Base-by-base conservation (phyloP, 768 basidiomycete genomes). In the Mycena floridula region DNA sequence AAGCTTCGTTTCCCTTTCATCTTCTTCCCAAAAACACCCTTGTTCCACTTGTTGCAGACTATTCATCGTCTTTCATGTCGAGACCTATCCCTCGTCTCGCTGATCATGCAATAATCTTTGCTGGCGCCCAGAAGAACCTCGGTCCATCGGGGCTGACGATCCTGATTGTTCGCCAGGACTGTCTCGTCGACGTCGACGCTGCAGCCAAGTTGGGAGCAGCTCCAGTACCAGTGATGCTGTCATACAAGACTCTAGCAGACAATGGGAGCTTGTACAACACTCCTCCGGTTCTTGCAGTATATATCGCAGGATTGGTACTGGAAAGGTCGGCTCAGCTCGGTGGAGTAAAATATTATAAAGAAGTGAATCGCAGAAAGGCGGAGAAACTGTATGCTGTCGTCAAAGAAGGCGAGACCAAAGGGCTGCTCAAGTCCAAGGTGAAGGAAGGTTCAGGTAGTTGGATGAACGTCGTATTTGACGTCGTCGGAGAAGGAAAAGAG, bases 51-150 rank as follows among this genome's bases (percentile, higher is more conserved):
- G 91, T 98, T 7, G 93, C 78, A 21, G 96, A 99, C 69, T 88
- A 96, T 66, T 94, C 91, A 6, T 94, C 90, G 26, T 93, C 92
- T 28, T 97, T 99, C 77, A 88, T 98, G 82, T 90, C 88, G 42
- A 79, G 94, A 18, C 89, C 89, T 35, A 97, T 99, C 60, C 86
- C 86, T 9, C 77, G 76, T 50, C 73, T 97, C 48, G 82, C 81
- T 23, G 88, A 89, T 62, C 93, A 97, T 62, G 94, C 92, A 4
- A 73, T 98, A 58, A 86, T 99, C 55, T 98, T 85, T 60, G 96
- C 94, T 6, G 96, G 96, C 38, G 96, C 88, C 20, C 96, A 99
- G 68, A 99, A 99, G 73, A 99, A 99, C 63, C 69, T 98, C 41
- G 94, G 95, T 7, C 96, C 96, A 2, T 84, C 96, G 0, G 96